Evolutionary conservation across 495 filamentous ascomycete species (phyloP).

Genomic region (Talaromyces ruber): DNA sequence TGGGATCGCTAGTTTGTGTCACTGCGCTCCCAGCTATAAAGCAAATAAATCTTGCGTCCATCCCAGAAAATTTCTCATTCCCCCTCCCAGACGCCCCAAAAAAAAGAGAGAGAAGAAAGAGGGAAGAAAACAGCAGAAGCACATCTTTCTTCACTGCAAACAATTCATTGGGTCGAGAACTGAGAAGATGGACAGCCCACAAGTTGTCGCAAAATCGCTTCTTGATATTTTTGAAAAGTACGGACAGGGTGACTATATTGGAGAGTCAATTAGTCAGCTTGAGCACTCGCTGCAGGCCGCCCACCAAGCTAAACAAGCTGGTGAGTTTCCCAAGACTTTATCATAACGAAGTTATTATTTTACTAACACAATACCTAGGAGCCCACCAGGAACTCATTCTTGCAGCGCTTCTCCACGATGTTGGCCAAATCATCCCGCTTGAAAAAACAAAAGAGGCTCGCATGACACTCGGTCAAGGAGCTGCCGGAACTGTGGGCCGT

Average conservation of each 20-base stretch:
- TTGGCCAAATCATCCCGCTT: conserved; percentile 33
- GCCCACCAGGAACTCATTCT: conserved; percentile 27
- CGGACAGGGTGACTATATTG: conserved; percentile 28
- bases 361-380: conserved; percentile 7
- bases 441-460: conserved; percentile 20
- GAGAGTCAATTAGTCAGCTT: conserved; percentile 37
- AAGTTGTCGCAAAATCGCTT: conserved; percentile 12
- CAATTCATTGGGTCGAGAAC: neutral
- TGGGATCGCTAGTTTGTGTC: too few relatives aligned
- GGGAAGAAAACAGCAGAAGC: too few relatives aligned
- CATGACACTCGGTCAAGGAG: conserved; percentile 16
- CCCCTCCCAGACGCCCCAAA: neutral
- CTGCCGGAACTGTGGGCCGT: conserved; percentile 27
- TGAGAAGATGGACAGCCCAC: conserved; percentile 3
- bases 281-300: conserved; percentile 38
- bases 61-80: neutral
- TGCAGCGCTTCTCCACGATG: conserved; percentile 36
- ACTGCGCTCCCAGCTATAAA: neutral
- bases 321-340: conserved; percentile 3
- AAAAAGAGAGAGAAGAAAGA: neutral
- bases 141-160: neutral
- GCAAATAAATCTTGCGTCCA: neutral
- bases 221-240: conserved; percentile 21
- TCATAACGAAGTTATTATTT: neutral
- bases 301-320: conserved; percentile 19